Conservation (phyloP, 345 rosid genomes). For the Turritis glabra region DNA sequence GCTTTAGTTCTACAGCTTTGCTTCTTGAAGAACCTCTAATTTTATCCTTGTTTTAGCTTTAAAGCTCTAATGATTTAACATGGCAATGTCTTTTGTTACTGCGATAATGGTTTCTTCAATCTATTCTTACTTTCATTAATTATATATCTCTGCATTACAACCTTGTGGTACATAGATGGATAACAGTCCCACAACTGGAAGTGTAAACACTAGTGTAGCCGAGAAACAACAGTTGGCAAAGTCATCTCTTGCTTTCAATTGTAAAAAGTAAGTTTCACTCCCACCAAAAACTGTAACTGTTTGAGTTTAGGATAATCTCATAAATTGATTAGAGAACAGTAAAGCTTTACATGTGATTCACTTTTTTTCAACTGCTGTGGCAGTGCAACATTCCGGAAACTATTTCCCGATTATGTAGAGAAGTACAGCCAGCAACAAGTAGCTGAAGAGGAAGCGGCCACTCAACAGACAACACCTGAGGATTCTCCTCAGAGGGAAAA, state of each 20-base stretch:
- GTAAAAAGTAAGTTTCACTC: slow-evolving; percentile 68
- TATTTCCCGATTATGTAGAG: slow-evolving; percentile 87
- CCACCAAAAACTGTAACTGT: background rate
- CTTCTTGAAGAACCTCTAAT: background rate
- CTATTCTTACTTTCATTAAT: background rate
- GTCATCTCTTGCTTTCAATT: slow-evolving; percentile 81
- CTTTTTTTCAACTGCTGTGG: background rate
- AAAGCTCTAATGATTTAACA: background rate
- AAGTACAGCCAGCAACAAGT: slow-evolving; percentile 58
- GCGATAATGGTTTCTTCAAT: background rate
- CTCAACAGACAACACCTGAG: slow-evolving; percentile 42
- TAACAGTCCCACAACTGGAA: slow-evolving; percentile 87
- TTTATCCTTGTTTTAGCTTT: background rate
- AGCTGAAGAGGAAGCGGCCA: slow-evolving; percentile 45
- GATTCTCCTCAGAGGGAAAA: slow-evolving; percentile 41
- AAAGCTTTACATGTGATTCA: background rate
- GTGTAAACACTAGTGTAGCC: slow-evolving; percentile 65
- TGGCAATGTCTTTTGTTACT: background rate
- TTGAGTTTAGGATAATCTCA: background rate
- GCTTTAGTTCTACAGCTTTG: background rate
- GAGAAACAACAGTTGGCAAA: slow-evolving; percentile 82
- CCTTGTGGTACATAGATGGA: slow-evolving; percentile 60
- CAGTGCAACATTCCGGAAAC: slow-evolving; percentile 62
- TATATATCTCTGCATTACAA: background rate
- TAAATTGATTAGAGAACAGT: background rate